These are phyloP conservation scores for Capsicum rhomboideum DNA, from an alignment of 257 asterid genomes.

Conservation along the genomic window DNA sequence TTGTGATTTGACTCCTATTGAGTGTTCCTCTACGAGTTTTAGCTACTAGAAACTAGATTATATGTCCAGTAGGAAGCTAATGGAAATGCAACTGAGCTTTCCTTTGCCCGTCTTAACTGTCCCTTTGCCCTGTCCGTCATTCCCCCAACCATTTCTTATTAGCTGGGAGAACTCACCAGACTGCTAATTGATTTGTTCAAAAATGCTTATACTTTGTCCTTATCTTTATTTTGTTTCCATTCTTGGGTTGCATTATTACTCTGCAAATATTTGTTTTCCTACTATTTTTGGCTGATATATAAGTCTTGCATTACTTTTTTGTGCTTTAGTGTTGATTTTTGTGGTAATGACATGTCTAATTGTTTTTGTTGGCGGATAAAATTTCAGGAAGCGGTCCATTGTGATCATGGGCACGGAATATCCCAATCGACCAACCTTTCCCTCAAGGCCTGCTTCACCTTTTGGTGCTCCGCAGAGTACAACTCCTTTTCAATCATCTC, in stretches of 20 bases:
- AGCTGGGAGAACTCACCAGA: not conserved
- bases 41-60: not conserved
- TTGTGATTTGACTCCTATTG: not conserved
- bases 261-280: not conserved
- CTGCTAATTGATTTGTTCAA: too few species aligned
- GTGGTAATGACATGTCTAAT: not conserved
- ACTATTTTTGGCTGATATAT: not conserved
- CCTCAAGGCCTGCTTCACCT: constrained; percentile 42
- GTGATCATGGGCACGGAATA: constrained; percentile 62
- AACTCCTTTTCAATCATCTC: constrained; percentile 47
- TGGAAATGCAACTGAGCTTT: not conserved
- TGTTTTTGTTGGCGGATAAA: not conserved
- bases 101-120: not conserved
- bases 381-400: constrained; percentile 27
- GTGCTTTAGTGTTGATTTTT: not conserved
- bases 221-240: not conserved
- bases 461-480: constrained; percentile 46
- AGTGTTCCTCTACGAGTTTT: not conserved
- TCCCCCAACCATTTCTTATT: not conserved
- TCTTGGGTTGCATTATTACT: not conserved
- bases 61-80: not conserved
- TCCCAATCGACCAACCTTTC: constrained; percentile 48
- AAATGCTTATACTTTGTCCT: not conserved
- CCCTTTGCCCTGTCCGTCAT: not conserved
- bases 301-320: not conserved